phyloP scores from a whole-genome alignment of 176 grass and related monocot genomes.

The Ensete glaucum region DNA sequence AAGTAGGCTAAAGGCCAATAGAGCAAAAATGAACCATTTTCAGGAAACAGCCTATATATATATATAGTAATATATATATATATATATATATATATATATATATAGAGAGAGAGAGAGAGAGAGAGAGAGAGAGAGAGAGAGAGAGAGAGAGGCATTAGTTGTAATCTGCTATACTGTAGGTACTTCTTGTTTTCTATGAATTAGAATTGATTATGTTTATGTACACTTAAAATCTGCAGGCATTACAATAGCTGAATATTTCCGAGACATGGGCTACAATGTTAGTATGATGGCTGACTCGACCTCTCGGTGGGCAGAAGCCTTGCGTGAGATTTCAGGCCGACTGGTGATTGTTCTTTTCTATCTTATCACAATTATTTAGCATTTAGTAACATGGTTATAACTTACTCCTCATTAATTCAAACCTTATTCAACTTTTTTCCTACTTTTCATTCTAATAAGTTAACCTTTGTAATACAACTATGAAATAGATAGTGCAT shows the following conservation, averaged over 20 bases:
- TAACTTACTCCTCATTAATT: background rate
- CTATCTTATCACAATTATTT: background rate
- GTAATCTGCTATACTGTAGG: background rate
- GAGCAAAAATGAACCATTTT: too few species aligned
- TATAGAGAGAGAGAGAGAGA: too few species aligned
- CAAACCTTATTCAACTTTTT: background rate
- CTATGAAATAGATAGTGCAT: background rate
- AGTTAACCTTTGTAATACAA: background rate
- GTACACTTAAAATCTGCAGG: conserved; percentile 14
- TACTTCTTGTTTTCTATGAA: background rate
- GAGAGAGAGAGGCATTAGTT: background rate
- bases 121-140: too few species aligned
- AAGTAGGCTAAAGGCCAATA: too few species aligned
- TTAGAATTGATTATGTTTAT: background rate
- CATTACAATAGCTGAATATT: conserved; percentile 90
- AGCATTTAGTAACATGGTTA: background rate
- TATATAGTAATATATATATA: too few species aligned
- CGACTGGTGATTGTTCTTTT: conserved; percentile 37
- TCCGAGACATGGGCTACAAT: conserved; percentile 89
- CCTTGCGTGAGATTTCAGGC: conserved; percentile 45
- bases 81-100: too few species aligned
- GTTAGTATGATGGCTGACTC: conserved; percentile 99
- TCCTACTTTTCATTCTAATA: background rate
- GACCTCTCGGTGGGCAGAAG: conserved; percentile 82
- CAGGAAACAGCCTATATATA: too few species aligned